Conservation (phyloP, 345 rosid genomes). For the Populus simonii region DNA sequence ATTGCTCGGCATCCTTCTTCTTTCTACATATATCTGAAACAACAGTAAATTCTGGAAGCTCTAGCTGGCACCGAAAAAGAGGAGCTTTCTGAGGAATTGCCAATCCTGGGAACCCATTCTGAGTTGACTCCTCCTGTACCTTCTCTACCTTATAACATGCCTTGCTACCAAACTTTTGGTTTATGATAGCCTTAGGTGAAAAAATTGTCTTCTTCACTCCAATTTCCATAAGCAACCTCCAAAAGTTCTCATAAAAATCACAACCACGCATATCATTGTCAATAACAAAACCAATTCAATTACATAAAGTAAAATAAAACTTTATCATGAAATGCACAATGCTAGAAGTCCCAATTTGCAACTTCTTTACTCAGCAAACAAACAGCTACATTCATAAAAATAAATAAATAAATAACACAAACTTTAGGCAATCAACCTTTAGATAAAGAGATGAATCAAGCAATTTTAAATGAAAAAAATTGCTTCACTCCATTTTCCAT, state of each 20-base stretch:
- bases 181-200: conserved; percentile 76
- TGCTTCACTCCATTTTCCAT: too few species aligned
- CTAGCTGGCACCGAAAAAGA: conserved; percentile 68
- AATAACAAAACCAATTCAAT: too few species aligned
- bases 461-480: too few species aligned
- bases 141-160: conserved; percentile 66
- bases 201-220: conserved; percentile 37
- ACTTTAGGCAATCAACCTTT: too few species aligned
- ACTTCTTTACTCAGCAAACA: too few species aligned
- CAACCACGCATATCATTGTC: too few species aligned
- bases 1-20: conserved; percentile 93
- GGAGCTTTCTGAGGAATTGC: conserved; percentile 68
- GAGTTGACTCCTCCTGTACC: conserved; percentile 49
- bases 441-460: too few species aligned
- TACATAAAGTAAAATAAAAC: too few species aligned
- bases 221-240: conserved; percentile 31
- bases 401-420: too few species aligned
- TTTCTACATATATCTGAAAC: conserved; percentile 59
- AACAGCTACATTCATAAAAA: neutral
- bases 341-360: too few species aligned
- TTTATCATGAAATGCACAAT: too few species aligned
- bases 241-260: too few species aligned
- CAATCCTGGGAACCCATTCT: conserved; percentile 78
- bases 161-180: conserved; percentile 63
- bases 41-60: conserved; percentile 69